Evolutionary conservation across 352 stramenopile species (phyloP).

Genomic region (Pythium dissotocum): DNA sequence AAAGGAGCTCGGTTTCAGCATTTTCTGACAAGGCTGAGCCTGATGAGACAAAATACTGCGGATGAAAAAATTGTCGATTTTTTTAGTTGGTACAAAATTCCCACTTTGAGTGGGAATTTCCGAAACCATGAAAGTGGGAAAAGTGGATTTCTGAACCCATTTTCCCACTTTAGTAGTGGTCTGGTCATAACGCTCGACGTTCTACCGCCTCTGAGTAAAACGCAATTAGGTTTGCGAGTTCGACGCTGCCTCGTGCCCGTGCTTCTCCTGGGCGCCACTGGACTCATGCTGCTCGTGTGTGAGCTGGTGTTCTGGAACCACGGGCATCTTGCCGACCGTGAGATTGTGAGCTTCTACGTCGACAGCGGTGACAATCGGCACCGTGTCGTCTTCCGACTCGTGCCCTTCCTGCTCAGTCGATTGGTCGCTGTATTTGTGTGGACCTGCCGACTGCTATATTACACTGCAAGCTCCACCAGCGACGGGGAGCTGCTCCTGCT

Average conservation of each 20-base stretch:
- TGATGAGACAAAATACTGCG: too few relatives aligned
- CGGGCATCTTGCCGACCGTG: not conserved
- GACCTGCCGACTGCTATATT: not conserved
- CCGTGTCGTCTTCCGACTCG: not conserved
- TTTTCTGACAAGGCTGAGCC: too few relatives aligned
- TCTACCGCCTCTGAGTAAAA: not conserved
- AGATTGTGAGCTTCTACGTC: not conserved
- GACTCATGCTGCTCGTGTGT: not conserved
- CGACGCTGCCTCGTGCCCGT: not conserved
- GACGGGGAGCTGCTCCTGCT: not conserved
- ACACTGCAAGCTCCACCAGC: not conserved
- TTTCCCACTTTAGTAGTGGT: too few relatives aligned
- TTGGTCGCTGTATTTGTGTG: not conserved
- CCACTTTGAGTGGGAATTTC: too few relatives aligned
- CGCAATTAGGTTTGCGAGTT: not conserved
- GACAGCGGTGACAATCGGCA: too few relatives aligned
- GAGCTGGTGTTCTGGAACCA: conserved; percentile 7
- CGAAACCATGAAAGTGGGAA: too few relatives aligned
- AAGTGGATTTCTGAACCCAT: too few relatives aligned
- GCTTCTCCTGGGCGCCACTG: not conserved
- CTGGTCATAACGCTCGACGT: not conserved
- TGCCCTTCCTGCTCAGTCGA: conserved; percentile 2
- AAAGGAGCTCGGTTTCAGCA: too few relatives aligned
- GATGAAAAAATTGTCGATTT: too few relatives aligned
- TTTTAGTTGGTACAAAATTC: too few relatives aligned